Evolutionary conservation across 306 rosid species (phyloP).

Genomic region (Hylodesmum podocarpum): DNA sequence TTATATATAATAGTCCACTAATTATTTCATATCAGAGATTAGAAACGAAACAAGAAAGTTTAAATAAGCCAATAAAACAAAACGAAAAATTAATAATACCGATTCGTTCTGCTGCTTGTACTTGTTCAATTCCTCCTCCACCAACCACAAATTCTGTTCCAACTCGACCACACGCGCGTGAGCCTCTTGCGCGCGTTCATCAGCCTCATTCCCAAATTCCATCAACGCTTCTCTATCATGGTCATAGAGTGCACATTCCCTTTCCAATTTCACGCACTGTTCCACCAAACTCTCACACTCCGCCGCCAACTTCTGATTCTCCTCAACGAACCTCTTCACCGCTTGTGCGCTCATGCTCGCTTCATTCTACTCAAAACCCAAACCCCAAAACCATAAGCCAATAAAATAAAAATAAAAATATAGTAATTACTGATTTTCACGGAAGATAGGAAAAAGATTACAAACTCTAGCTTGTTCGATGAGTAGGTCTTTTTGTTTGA

Average conservation of each 20-base stretch:
- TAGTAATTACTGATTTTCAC: neutral
- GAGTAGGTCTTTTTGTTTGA: constrained; percentile 58
- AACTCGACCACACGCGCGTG: constrained; percentile 53
- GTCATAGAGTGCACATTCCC: constrained; percentile 72
- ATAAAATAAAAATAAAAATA: neutral
- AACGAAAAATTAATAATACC: constrained; percentile 36
- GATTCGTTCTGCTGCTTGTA: constrained; percentile 39
- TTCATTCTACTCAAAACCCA: constrained; percentile 47
- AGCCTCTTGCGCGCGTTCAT: constrained; percentile 76
- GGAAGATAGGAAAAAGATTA: neutral
- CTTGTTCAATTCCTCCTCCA: constrained; percentile 44
- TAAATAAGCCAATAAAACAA: neutral
- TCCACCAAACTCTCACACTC: constrained; percentile 58
- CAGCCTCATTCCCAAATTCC: constrained; percentile 92
- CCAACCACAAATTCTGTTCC: constrained; percentile 52
- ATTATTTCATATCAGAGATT: neutral
- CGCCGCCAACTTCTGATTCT: constrained; percentile 71
- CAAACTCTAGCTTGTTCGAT: constrained; percentile 65
- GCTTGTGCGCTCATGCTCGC: constrained; percentile 72
- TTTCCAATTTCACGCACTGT: constrained; percentile 63
- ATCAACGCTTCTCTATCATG: constrained; percentile 82
- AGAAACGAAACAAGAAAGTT: neutral
- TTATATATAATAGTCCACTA: neutral
- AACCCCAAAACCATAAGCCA: neutral
- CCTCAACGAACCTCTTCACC: constrained; percentile 76